Base-by-base conservation (phyloP, 805 yeast species). In the Ogataea trehalophila region DNA sequence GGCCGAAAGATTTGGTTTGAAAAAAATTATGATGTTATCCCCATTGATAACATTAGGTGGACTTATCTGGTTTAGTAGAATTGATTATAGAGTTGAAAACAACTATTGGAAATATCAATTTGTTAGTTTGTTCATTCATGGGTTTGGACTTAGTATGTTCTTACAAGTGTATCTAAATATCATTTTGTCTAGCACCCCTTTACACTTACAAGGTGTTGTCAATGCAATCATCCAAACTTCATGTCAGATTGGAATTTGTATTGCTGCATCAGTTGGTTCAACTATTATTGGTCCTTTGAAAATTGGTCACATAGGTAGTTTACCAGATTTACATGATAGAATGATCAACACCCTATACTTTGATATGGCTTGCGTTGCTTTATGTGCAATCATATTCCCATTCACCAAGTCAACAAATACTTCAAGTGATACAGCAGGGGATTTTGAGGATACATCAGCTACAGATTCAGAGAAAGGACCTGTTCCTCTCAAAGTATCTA, bases 161-260 rank as follows among this genome's bases (percentile, higher is more conserved):
- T 69, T 67, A 52, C 59, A 68, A 26, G 60, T 68, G 3, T 71
- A 64, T 43, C 45, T 65, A 36, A 66, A 60, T 33, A 59, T 66
- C 4, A 54, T 70, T 8, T 56, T 62, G 36, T 62, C 49, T 39
- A 59, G 43, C 20, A 64, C 74, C 8, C 76, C 77, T 0, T 40
- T 55, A 5, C 66, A 68, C 43, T 49, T 68, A 15, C 75, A 71
- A 44, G 76, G 74, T 16, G 65, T 68, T 29, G 70, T 71, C 2
- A 48, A 68, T 6, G 76, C 72, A 1, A 51, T 71, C 6, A 57
- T 62, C 34, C 68, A 63, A 48, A 68, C 75, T 1, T 48, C 58
- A 14, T 66, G 65, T 1, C 75, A 71, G 53, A 46, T 70, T 26
- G 70, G 69, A 1, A 46, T 57, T 22, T 55, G 67, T 41, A 33